Evolutionary conservation across 2,329 filamentous ascomycete species (phyloP).

Genomic region (Arthrinium phaeospermum): DNA sequence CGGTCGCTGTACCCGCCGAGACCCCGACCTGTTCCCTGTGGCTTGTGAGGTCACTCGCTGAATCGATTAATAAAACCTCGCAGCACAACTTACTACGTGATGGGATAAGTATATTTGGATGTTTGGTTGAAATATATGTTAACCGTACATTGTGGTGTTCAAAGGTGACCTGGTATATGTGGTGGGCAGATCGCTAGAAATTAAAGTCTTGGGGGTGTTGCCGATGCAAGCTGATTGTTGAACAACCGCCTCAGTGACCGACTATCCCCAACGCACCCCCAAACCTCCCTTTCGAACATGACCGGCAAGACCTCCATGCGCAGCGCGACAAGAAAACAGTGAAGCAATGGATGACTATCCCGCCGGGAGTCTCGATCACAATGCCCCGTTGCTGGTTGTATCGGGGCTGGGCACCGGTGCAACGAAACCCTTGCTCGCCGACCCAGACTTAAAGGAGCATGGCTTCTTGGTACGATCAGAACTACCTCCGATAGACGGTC

Average conservation of each 20-base stretch:
- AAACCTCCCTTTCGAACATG: background rate
- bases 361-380: constrained; percentile 80
- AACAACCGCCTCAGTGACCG: background rate
- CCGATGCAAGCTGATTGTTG: constrained; percentile 8
- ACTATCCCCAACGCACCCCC: background rate
- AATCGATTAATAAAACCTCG: background rate
- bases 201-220: constrained; percentile 2
- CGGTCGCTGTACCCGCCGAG: background rate
- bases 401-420: constrained; percentile 69
- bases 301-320: constrained; percentile 2
- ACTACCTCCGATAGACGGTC: constrained; percentile 68
- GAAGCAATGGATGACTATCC: constrained; percentile 78
- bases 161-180: background rate
- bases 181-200: background rate
- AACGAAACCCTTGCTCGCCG: constrained; percentile 47
- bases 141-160: background rate
- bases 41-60: background rate
- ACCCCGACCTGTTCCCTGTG: background rate
- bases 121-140: background rate
- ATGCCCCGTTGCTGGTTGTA: constrained; percentile 82
- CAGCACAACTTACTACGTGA: background rate
- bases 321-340: background rate
- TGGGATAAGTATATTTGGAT: background rate
- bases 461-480: constrained; percentile 73
- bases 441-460: constrained; percentile 61